Percentiles rank a stretch among this genome's conserved stretches.
phyloP scores from a whole-genome alignment of 495 filamentous ascomycete genomes.

The Podospora sp. region DNA sequence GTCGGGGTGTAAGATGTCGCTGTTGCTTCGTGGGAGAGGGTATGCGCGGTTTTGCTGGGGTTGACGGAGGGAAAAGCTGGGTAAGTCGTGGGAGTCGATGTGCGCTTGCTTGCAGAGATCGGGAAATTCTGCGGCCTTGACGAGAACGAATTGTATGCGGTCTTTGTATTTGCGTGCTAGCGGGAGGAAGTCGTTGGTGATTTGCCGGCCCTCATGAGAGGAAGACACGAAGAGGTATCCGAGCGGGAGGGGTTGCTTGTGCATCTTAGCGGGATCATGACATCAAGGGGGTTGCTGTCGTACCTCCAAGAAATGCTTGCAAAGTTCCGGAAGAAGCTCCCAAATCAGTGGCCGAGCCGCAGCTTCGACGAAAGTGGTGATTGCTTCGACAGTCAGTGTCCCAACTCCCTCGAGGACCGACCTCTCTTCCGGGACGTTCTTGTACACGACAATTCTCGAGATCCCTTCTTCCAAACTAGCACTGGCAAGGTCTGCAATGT shows the following conservation, averaged over 20 bases:
- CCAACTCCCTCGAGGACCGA: neutral
- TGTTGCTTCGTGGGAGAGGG: neutral
- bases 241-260: neutral
- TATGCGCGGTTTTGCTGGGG: neutral
- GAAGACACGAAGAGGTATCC: slow-evolving; percentile 4
- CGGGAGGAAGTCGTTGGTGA: neutral
- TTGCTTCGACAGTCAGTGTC: neutral
- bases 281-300: too few species aligned
- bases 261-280: neutral
- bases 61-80: neutral
- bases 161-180: neutral
- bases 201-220: neutral
- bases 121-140: neutral
- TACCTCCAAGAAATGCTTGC: neutral
- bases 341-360: neutral
- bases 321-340: slow-evolving; percentile 5
- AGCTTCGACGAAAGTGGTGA: neutral
- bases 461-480: too few species aligned
- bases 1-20: neutral
- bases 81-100: neutral
- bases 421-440: neutral
- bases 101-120: neutral
- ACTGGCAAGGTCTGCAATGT: neutral
- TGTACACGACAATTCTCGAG: slow-evolving; percentile 6
- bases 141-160: neutral